Evolutionary conservation across 257 asterid genomes (phyloP).

Genomic region (Striga asiatica): DNA sequence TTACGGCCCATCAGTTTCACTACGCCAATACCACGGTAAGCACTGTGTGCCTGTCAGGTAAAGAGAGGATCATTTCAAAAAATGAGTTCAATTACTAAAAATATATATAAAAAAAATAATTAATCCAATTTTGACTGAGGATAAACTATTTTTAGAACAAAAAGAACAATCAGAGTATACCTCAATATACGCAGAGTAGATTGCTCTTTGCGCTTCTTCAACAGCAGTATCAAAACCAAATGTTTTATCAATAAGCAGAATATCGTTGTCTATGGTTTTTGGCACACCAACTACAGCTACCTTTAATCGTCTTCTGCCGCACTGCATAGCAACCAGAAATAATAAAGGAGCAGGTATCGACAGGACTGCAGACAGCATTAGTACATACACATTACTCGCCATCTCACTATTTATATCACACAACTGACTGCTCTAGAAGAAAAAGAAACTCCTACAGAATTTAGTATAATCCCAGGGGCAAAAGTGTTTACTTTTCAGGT

Average conservation of each 20-base stretch:
- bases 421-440: too few species aligned
- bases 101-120: too few species aligned
- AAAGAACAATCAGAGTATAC: slow-evolving; percentile 24
- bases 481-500: neutral
- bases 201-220: slow-evolving; percentile 98
- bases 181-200: slow-evolving; percentile 85
- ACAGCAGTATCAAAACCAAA: slow-evolving; percentile 99
- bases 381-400: too few species aligned
- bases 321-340: slow-evolving; percentile 30
- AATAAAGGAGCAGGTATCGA: too few species aligned
- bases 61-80: slow-evolving; percentile 10
- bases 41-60: slow-evolving; percentile 82
- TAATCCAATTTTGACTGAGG: slow-evolving; percentile 3
- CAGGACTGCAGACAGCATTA: too few species aligned
- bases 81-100: too few species aligned
- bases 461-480: too few species aligned
- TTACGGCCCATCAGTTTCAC: slow-evolving; percentile 98
- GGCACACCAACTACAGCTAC: slow-evolving; percentile 94
- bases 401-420: too few species aligned
- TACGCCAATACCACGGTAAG: slow-evolving; percentile 85
- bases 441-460: too few species aligned
- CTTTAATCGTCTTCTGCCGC: slow-evolving; percentile 55
- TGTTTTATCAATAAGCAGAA: slow-evolving; percentile 89
- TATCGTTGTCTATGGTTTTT: slow-evolving; percentile 94
- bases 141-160: slow-evolving; percentile 3